Percentiles rank a stretch among this genome's conserved stretches.
phyloP scores from a whole-genome alignment of 331 rosid species.

The Quercus tomentella region DNA sequence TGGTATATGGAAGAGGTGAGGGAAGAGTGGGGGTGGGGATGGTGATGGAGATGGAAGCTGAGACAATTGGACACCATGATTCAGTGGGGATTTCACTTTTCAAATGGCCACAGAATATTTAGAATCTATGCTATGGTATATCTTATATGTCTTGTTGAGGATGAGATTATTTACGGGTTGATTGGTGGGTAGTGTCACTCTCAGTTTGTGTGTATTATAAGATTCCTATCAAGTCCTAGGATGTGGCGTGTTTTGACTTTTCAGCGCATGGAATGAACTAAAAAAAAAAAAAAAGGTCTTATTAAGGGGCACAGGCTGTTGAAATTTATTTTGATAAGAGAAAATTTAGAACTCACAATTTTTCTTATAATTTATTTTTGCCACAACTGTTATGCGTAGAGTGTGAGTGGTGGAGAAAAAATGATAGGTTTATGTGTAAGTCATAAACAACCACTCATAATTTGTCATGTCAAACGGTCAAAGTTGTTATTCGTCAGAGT shows the following conservation, averaged over 20 bases:
- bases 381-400: too few species aligned
- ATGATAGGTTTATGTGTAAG: too few species aligned
- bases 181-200: neutral
- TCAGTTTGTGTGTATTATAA: neutral
- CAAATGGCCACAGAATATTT: conserved; percentile 7
- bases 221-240: neutral
- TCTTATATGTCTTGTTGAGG: neutral
- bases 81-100: neutral
- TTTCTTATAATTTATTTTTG: neutral
- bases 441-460: too few species aligned
- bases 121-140: neutral
- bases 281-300: too few species aligned
- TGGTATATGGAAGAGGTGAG: conserved; percentile 3
- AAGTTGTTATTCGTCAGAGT: too few species aligned
- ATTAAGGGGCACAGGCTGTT: neutral
- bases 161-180: conserved; percentile 32
- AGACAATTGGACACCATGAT: conserved; percentile 39
- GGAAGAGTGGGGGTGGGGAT: conserved; percentile 16
- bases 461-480: rapidly evolving
- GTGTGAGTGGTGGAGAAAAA: too few species aligned
- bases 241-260: neutral
- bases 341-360: too few species aligned
- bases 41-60: conserved; percentile 24
- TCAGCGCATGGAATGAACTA: neutral
- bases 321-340: neutral